These are phyloP conservation scores for Pisolithus marmoratus DNA, from an alignment of 768 basidiomycete genomes.

Conservation along the genomic window DNA sequence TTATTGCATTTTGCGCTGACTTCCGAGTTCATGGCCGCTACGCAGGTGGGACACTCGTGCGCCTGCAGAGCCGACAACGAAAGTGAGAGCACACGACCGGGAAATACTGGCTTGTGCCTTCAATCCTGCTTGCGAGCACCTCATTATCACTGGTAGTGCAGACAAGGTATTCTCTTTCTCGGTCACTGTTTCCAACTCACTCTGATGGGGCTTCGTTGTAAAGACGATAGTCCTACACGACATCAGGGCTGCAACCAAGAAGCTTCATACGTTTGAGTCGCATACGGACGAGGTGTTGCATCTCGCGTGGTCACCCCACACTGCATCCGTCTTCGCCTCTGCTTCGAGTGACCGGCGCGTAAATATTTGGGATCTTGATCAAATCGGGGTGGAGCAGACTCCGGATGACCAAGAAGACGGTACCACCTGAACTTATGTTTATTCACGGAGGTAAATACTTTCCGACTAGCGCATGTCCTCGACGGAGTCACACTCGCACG, in stretches of 20 bases:
- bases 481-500: slow-evolving; percentile 4
- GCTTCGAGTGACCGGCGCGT: slow-evolving; percentile 91
- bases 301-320: slow-evolving; percentile 92
- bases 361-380: slow-evolving; percentile 90
- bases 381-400: slow-evolving; percentile 92
- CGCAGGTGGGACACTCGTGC: slow-evolving; percentile 89
- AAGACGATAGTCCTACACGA: slow-evolving; percentile 91
- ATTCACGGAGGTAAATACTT: slow-evolving; percentile 77
- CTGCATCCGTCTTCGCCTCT: slow-evolving; percentile 88
- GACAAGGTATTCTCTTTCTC: slow-evolving; percentile 64
- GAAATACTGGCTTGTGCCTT: slow-evolving; percentile 92
- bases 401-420: slow-evolving; percentile 99
- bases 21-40: background rate
- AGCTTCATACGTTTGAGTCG: slow-evolving; percentile 85
- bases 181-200: background rate
- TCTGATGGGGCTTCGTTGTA: background rate
- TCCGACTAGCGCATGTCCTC: background rate
- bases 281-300: slow-evolving; percentile 95
- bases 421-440: slow-evolving; percentile 92
- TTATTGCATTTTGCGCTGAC: background rate
- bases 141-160: slow-evolving; percentile 86
- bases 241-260: slow-evolving; percentile 64
- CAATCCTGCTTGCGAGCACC: slow-evolving; percentile 72
- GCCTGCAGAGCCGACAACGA: slow-evolving; percentile 57
- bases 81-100: slow-evolving; percentile 80